Evolutionary conservation across 1,284 basidiomycete genomes (phyloP).

Genomic region (Leccinum insolens): DNA sequence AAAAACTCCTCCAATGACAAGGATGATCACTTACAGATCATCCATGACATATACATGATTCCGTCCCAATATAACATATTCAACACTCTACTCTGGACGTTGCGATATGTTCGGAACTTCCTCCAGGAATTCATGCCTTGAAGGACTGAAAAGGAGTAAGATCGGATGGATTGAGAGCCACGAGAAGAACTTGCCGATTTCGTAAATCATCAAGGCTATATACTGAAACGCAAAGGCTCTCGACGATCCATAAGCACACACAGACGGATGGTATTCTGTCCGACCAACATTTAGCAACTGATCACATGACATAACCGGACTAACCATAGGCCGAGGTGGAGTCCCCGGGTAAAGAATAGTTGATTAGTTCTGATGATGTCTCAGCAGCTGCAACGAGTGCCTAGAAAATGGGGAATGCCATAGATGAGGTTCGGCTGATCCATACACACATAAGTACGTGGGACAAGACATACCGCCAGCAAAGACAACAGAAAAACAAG

Average conservation of each 20-base stretch:
- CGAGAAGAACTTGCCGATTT: conserved; percentile 24
- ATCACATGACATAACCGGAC: conserved; percentile 8
- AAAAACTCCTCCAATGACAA: neutral
- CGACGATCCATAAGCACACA: conserved; percentile 21
- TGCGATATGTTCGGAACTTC: conserved; percentile 27
- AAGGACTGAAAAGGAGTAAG: conserved; percentile 22
- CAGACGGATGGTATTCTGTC: conserved; percentile 27
- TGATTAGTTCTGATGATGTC: neutral
- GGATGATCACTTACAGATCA: conserved; percentile 5
- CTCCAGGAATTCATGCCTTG: conserved; percentile 31
- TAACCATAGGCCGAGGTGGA: conserved; percentile 12
- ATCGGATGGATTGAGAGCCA: neutral
- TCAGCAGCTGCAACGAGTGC: conserved; percentile 13
- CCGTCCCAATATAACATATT: conserved; percentile 17
- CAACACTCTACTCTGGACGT: conserved; percentile 18
- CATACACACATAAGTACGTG: neutral
- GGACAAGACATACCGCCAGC: conserved; percentile 18
- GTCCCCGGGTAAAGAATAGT: neutral
- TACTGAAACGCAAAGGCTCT: conserved; percentile 20
- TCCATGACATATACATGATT: neutral
- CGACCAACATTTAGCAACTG: neutral
- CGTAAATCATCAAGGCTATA: conserved; percentile 24
- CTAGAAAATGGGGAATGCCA: conserved; percentile 7
- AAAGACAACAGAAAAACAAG: conserved; percentile 25
- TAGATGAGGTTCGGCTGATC: neutral